phyloP scores from a whole-genome alignment of 2,329 filamentous ascomycete species.

The Colletotrichum neosansevieriae region DNA sequence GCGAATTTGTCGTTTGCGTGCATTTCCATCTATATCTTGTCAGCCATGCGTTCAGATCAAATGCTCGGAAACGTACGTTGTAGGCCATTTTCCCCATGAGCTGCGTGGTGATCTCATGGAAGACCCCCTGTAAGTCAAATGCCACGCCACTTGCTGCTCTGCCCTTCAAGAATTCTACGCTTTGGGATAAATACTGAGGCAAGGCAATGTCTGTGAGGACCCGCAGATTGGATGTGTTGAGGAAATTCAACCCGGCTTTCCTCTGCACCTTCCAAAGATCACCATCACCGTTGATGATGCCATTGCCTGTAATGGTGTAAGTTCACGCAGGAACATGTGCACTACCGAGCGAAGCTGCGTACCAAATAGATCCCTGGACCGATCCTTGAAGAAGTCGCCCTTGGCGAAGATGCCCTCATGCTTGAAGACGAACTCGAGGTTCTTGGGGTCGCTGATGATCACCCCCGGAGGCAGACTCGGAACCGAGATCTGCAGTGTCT shows the following conservation, averaged over 20 bases:
- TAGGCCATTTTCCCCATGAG: constrained; percentile 78
- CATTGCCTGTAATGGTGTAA: constrained; percentile 57
- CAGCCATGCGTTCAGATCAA: background rate
- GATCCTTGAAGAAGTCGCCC: constrained; percentile 70
- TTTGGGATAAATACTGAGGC: constrained; percentile 63
- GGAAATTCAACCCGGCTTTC: constrained; percentile 70
- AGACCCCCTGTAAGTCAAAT: constrained; percentile 69
- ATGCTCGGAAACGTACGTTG: constrained; percentile 52
- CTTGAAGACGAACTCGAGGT: constrained; percentile 73
- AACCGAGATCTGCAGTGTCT: constrained; percentile 73
- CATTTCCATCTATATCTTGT: constrained; percentile 70
- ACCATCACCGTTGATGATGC: constrained; percentile 76
- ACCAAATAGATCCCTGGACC: constrained; percentile 72
- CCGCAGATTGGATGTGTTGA: constrained; percentile 68
- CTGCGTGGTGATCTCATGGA: constrained; percentile 74
- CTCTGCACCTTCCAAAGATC: constrained; percentile 73
- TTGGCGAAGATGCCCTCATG: constrained; percentile 72
- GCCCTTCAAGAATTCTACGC: constrained; percentile 53
- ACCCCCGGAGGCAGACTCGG: constrained; percentile 73
- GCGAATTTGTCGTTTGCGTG: constrained; percentile 71
- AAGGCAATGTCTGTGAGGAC: constrained; percentile 68
- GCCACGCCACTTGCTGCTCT: constrained; percentile 44
- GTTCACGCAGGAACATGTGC: background rate
- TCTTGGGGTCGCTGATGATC: constrained; percentile 71
- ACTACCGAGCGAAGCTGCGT: no score